Evolutionary conservation across 2,329 filamentous ascomycete species (phyloP).

Genomic region (Fusarium sp.): DNA sequence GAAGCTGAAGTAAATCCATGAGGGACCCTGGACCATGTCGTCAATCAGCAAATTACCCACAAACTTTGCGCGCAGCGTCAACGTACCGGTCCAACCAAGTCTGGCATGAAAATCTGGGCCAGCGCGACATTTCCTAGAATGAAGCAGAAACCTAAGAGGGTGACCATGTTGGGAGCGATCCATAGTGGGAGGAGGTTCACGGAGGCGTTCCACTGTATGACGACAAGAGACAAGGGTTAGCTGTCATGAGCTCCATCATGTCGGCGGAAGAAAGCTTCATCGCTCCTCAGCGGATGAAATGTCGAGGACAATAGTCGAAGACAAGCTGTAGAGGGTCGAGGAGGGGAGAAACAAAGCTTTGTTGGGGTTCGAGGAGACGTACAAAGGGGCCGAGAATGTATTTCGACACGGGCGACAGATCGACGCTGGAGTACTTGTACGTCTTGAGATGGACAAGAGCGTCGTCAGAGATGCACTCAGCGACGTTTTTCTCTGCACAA

Average conservation of each 20-base stretch:
- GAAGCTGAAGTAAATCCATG: conserved; percentile 97
- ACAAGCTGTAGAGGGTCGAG: conserved; percentile 15
- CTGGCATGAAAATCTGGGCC: conserved; percentile 84
- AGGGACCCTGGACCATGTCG: conserved; percentile 70
- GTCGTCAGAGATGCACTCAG: conserved; percentile 87
- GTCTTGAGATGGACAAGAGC: conserved; percentile 90
- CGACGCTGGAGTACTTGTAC: conserved; percentile 98
- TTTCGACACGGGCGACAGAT: conserved; percentile 92
- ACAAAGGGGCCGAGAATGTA: conserved; percentile 97
- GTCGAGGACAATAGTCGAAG: not conserved
- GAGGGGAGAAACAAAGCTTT: conserved; percentile 7
- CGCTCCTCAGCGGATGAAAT: not conserved
- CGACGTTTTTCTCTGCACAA: conserved; percentile 61
- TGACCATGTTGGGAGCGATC: conserved; percentile 98
- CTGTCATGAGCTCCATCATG: conserved; percentile 17
- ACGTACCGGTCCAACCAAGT: conserved; percentile 87
- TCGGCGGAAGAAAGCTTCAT: not conserved
- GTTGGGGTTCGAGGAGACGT: conserved; percentile 54
- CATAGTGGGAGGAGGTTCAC: conserved; percentile 93
- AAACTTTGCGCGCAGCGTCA: not conserved
- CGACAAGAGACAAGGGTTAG: conserved; percentile 33
- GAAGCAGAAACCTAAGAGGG: conserved; percentile 92
- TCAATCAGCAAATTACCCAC: conserved; percentile 17
- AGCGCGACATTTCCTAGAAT: conserved; percentile 85
- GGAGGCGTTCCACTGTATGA: conserved; percentile 90